A percentile compares a stretch with the other conserved stretches of the same genome.
phyloP scores from a whole-genome alignment of 192 early-diverging fungal genomes.

The Mortierella hygrophila region DNA sequence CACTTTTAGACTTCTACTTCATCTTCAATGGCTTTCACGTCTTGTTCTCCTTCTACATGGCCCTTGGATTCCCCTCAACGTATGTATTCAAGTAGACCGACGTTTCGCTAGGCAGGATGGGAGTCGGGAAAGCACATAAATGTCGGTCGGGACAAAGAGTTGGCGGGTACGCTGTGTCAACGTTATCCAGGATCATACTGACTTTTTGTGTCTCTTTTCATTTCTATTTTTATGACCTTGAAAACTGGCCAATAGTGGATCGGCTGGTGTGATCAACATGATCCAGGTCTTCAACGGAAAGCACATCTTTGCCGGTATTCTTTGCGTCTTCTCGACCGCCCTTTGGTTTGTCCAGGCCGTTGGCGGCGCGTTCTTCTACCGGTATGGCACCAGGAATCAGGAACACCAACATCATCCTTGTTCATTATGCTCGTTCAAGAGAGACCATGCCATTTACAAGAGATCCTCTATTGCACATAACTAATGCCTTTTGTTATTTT shows the following conservation, averaged over 20 bases:
- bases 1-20: conserved; percentile 76
- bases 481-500: background rate
- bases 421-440: background rate
- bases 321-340: conserved; percentile 65
- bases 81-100: conserved; percentile 38
- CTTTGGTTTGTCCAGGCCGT: conserved; percentile 63
- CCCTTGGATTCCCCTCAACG: conserved; percentile 86
- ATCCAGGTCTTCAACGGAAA: conserved; percentile 77
- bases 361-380: conserved; percentile 42
- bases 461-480: background rate
- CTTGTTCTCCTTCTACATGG: conserved; percentile 86
- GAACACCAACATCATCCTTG: background rate
- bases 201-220: background rate
- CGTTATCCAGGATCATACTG: background rate
- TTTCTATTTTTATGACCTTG: background rate
- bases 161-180: background rate
- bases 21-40: conserved; percentile 90
- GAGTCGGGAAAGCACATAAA: background rate
- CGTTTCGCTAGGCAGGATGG: background rate
- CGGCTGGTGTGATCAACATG: conserved; percentile 85
- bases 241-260: conserved; percentile 61
- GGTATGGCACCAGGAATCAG: conserved; percentile 16
- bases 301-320: conserved; percentile 75
- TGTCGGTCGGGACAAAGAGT: background rate
- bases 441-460: background rate